Evolutionary conservation across 352 stramenopile species (phyloP).

Genomic region (Peronospora tabacina): DNA sequence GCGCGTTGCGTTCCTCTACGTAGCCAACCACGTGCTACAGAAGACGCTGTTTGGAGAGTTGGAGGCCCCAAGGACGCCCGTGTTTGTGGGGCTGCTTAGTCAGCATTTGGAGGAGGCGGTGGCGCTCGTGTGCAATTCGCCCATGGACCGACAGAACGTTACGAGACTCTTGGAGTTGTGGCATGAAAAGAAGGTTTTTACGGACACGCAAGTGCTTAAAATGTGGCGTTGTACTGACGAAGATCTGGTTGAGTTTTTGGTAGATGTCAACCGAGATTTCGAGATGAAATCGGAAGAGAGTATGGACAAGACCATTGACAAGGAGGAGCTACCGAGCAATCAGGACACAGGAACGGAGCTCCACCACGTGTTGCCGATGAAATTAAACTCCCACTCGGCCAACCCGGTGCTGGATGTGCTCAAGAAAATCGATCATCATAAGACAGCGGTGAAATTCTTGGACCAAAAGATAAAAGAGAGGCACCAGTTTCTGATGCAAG

Average conservation of each 20-base stretch:
- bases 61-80: conserved; percentile 8
- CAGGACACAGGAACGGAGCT: conserved; percentile 24
- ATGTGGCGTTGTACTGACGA: conserved; percentile 78
- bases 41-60: conserved; percentile 46
- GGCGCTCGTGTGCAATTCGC: conserved; percentile 76
- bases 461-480: conserved; percentile 49
- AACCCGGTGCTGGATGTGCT: conserved; percentile 69
- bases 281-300: conserved; percentile 4
- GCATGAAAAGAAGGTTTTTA: conserved; percentile 65
- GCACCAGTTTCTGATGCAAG: conserved; percentile 48
- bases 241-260: conserved; percentile 52
- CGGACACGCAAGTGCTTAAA: conserved; percentile 45
- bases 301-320: conserved; percentile 3
- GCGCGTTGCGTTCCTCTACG: conserved; percentile 74
- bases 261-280: conserved; percentile 12
- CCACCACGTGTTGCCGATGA: conserved; percentile 55
- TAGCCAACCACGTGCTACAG: conserved; percentile 79
- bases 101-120: conserved; percentile 61
- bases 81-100: conserved; percentile 32
- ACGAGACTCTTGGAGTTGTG: conserved; percentile 65
- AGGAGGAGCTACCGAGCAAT: conserved; percentile 28
- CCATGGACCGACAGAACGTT: conserved; percentile 72
- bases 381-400: conserved; percentile 64
- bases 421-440: conserved; percentile 78
- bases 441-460: conserved; percentile 54